Evolutionary conservation across 257 asterid genomes (phyloP).

Genomic region (Nicotiana sylvestris): DNA sequence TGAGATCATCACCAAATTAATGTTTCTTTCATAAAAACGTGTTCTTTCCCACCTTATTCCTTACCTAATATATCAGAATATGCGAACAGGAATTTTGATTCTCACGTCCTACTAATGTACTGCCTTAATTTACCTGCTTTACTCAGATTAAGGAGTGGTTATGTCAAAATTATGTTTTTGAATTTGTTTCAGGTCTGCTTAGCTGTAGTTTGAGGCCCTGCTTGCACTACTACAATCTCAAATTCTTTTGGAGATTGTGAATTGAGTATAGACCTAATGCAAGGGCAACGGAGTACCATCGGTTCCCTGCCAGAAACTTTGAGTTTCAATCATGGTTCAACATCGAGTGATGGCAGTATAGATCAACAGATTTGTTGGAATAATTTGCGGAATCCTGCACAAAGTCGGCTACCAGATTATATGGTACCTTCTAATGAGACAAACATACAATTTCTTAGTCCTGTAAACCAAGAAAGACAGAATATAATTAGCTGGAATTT

Average conservation of each 20-base stretch:
- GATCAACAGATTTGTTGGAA: conserved; percentile 74
- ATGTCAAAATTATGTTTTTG: neutral
- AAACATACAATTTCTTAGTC: conserved; percentile 32
- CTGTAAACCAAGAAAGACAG: conserved; percentile 35
- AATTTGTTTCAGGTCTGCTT: conserved; percentile 43
- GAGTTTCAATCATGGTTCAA: conserved; percentile 59
- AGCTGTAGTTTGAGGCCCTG: neutral
- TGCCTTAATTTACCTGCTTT: neutral
- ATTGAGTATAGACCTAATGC: conserved; percentile 52
- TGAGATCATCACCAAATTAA: neutral
- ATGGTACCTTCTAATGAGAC: conserved; percentile 40
- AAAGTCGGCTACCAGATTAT: conserved; percentile 42
- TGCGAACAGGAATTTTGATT: neutral
- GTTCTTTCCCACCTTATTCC: neutral
- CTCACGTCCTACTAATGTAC: neutral
- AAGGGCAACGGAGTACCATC: conserved; percentile 67
- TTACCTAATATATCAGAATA: neutral
- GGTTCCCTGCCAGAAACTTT: conserved; percentile 66
- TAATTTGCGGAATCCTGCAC: conserved; percentile 44
- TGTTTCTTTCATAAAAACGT: neutral
- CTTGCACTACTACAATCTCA: conserved; percentile 11
- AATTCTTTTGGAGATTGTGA: conserved; percentile 14
- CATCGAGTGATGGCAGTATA: conserved; percentile 50
- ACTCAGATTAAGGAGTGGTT: neutral
- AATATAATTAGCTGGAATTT: conserved; percentile 47